Evolutionary conservation across 495 filamentous ascomycete genomes (phyloP), one percentile per base, ranked within the genome.

Genomic region (Penicillium herquei): DNA sequence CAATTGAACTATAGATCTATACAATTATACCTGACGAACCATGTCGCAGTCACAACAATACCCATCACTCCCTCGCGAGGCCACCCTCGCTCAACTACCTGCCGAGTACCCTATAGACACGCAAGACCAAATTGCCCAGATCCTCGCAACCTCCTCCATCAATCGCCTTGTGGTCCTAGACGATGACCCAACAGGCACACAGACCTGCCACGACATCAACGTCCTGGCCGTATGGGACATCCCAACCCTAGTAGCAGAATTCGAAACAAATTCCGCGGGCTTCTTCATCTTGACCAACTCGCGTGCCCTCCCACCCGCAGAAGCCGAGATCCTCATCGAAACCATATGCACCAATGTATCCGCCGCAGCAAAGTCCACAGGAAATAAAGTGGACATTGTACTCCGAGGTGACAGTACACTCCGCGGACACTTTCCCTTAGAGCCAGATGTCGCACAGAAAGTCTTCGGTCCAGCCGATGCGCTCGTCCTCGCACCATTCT

Each of bases 271-370:
- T 21, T 62, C 62, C 8, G 56, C 48, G 1, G 78, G 80, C 39
- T 83, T 82, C 66, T 83, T 83, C 69, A 81, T 83, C 51, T 69
- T 82, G 12, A 83, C 80, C 32, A 83, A 83, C 57, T 81, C 80
- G 1, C 75, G 79, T 47, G 80, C 80, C 26, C 68, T 81, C 9
- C 75, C 76, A 8, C 71, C 78, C 11, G 35, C 54, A 3, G 69
- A 74, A 37, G 78, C 78, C 13, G 65, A 70, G 39, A 39, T 33
- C 6, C 68, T 83, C 3, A 74, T 81, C 51, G 59, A 55, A 31
- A 64, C 59, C n/a, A 80, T 83, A 51, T 78, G 77, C 57, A 32
- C 57, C n/a, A 80, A 80, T 43, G 57, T 83, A 12, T 51, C 59
- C n/a, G 26, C 57, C 47, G 79, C 75, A 4, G 78, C 78, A 0